A percentile compares a stretch with the other conserved stretches of the same genome.
These are phyloP conservation scores for Picea engelmannii DNA, from an alignment of 83 land plant species.

Conservation along the genomic window DNA sequence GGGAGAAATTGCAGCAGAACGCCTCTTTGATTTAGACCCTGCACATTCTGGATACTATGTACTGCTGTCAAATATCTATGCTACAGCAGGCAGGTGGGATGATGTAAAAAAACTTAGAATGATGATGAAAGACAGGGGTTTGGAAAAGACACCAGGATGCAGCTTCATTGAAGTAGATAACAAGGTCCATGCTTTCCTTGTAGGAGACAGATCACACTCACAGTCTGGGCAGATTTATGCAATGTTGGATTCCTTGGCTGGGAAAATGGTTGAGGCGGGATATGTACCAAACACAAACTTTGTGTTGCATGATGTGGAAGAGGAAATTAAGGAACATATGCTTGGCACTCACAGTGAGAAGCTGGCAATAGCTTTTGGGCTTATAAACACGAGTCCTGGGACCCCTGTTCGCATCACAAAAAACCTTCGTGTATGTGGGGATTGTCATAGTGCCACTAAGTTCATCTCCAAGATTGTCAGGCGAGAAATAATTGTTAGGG, in stretches of 20 bases:
- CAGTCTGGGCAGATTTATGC: constrained; percentile 9
- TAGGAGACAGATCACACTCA: constrained; percentile 5
- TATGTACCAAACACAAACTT: constrained; percentile 2
- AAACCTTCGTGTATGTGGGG: constrained; percentile 1
- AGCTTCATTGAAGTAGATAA: constrained; percentile 12
- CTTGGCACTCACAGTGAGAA: not conserved
- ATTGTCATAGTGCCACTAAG: not conserved
- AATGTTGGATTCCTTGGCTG: not conserved
- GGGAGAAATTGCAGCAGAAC: constrained; percentile 34
- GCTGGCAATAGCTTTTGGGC: constrained; percentile 6
- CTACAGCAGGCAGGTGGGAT: constrained; percentile 6
- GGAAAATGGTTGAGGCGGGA: not conserved
- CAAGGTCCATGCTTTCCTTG: not conserved
- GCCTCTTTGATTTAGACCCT: constrained; percentile 22
- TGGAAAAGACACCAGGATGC: constrained; percentile 4
- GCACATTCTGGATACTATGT: constrained; percentile 11
- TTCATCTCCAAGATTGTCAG: constrained; percentile 5
- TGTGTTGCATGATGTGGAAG: constrained; percentile 2
- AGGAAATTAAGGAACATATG: constrained; percentile 10
- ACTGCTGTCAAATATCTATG: constrained; percentile 16
- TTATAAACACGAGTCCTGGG: not conserved
- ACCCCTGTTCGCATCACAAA: not conserved
- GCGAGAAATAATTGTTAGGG: not conserved
- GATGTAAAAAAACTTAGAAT: not conserved
- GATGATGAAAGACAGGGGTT: constrained; percentile 10